Evolutionary conservation across 2,329 filamentous ascomycete genomes (phyloP).

Genomic region (Dryadomyces sulphureus): DNA sequence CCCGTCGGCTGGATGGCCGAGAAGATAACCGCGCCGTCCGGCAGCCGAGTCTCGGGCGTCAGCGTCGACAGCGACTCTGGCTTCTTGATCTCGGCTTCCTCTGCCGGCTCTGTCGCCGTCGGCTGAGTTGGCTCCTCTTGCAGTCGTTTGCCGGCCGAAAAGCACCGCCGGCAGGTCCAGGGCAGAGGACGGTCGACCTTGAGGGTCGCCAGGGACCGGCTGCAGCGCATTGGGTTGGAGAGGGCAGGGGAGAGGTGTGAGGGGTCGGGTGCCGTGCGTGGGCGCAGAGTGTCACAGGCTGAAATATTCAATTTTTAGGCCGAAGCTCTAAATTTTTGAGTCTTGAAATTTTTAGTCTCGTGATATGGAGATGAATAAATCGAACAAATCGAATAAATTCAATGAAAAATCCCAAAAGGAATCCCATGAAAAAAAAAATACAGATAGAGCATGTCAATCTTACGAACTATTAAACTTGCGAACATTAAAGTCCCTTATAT

Average conservation of each 20-base stretch:
- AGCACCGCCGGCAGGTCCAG: conserved; percentile 5
- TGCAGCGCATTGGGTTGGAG: no score
- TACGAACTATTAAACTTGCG: no score
- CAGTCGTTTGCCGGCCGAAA: conserved; percentile 1
- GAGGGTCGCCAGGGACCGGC: background rate
- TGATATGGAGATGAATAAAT: no score
- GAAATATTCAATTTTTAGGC: no score
- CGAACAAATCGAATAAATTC: no score
- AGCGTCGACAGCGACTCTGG: background rate
- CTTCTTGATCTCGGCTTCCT: no score
- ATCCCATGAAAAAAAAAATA: no score
- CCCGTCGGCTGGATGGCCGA: conserved; percentile 96
- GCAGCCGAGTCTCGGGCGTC: background rate
- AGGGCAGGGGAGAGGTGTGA: no score
- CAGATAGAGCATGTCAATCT: no score
- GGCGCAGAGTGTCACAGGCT: background rate
- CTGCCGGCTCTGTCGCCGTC: background rate
- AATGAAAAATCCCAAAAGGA: no score
- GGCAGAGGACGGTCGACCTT: background rate
- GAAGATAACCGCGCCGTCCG: conserved; percentile 46
- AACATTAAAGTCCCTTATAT: no score
- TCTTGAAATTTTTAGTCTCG: background rate
- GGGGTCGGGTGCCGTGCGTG: conserved; percentile 1
- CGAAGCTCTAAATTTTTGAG: background rate
- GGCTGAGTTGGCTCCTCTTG: background rate